A percentile compares a stretch with the other conserved stretches of the same genome.
Evolutionary conservation across 352 stramenopile genomes (phyloP).

Genomic region (Aphanomyces cochlioides): DNA sequence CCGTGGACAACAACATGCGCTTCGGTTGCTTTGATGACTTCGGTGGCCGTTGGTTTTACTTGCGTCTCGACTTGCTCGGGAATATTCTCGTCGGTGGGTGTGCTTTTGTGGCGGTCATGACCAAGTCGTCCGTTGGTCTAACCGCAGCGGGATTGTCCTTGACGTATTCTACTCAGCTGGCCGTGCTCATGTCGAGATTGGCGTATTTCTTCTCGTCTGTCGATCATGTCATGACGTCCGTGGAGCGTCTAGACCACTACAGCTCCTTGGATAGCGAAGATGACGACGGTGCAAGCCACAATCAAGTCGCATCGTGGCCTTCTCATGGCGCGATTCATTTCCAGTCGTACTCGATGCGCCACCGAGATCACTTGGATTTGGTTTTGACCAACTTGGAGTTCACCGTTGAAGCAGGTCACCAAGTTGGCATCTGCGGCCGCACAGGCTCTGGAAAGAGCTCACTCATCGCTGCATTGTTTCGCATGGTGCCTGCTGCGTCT

Average conservation of each 20-base stretch:
- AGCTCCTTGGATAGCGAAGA: slow-evolving; percentile 49
- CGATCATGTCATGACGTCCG: slow-evolving; percentile 14
- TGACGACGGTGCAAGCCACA: slow-evolving; percentile 28
- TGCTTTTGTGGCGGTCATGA: slow-evolving; percentile 79
- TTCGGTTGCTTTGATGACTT: slow-evolving; percentile 70
- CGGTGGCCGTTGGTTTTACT: slow-evolving; percentile 68
- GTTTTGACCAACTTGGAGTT: neutral
- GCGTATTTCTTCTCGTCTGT: neutral
- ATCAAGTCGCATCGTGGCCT: neutral
- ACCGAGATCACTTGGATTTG: slow-evolving; percentile 30
- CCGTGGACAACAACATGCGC: slow-evolving; percentile 61
- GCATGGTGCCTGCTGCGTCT: slow-evolving; percentile 8
- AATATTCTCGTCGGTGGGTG: slow-evolving; percentile 38
- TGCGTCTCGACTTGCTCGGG: slow-evolving; percentile 62
- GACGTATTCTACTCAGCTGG: slow-evolving; percentile 12
- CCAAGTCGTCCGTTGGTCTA: slow-evolving; percentile 34
- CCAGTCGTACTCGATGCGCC: slow-evolving; percentile 57
- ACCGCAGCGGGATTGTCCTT: slow-evolving; percentile 32
- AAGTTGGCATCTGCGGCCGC: neutral
- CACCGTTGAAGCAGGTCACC: neutral
- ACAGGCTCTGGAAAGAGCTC: neutral
- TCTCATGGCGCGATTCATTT: slow-evolving; percentile 48
- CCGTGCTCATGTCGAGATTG: neutral
- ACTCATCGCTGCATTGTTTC: neutral
- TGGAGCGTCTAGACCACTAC: slow-evolving; percentile 36